Evolutionary conservation across 495 filamentous ascomycete species (phyloP), one percentile per base, ranked within the genome.

Genomic region (Tuber borchii): DNA sequence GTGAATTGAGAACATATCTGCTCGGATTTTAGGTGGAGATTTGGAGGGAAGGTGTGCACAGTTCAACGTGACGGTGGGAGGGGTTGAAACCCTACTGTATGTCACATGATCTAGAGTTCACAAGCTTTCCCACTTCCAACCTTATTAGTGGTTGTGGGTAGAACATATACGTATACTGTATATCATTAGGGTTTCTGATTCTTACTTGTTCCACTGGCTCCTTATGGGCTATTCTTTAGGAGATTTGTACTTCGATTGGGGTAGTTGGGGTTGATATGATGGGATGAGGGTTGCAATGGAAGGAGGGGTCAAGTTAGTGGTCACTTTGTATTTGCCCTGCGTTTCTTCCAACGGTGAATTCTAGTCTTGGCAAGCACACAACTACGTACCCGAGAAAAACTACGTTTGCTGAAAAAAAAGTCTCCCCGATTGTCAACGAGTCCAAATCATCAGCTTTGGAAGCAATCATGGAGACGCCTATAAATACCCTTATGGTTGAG

Each of bases 401-500:
- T 26, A 65, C 56, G 26, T 34, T 34, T 65, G 26, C 56, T 34
- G 56, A 65, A 34, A 65, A 65, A 65, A 34, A 4, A 17, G 26
- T 16, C 56, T 34, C 34, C 17, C 26, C 10, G 14, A 34, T 17
- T 65, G 56, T 34, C 26, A 65, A 65, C 56, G 56, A 31, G 56
- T 4, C 14, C 56, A 65, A 34, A 34, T 65, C 17, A 65, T 34
- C 56, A 34, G 56, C 4, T 34, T 65, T 34, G 26, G 70, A 71
- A 71, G 71, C 72, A 82, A 82, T 74, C 65, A 82, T 82, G 81
- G 81, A 79, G 78, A 71, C 73, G 22, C 80, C 81, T 48, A 80
- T 82, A 73, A 82, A 82, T 44, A 82, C 77, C 69, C 79, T 82
- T 45, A 82, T 82, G 81, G 81, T 82, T 42, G 81, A 82, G 77